Conservation (phyloP, 768 basidiomycete species). For the Mrakia blollopis region DNA sequence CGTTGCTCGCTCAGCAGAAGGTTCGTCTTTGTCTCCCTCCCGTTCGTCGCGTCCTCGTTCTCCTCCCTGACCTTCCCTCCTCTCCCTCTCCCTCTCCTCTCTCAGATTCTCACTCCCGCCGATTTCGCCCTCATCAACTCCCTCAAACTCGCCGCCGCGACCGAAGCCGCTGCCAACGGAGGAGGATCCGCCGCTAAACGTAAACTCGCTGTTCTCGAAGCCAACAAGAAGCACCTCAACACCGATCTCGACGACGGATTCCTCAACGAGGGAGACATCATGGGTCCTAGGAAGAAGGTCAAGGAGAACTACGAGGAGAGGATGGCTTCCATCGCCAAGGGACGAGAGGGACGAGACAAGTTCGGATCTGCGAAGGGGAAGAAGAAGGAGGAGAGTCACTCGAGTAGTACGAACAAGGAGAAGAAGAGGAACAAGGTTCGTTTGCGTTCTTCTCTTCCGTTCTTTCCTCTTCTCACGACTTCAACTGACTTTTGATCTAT, state of each 20-base stretch:
- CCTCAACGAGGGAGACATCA: slow-evolving; percentile 83
- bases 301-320: slow-evolving; percentile 93
- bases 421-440: slow-evolving; percentile 66
- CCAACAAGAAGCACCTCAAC: slow-evolving; percentile 55
- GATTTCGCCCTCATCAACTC: slow-evolving; percentile 91
- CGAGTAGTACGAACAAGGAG: slow-evolving; percentile 85
- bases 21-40: neutral
- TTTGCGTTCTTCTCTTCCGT: neutral
- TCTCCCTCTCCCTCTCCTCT: neutral
- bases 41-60: neutral
- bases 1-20: slow-evolving; percentile 27
- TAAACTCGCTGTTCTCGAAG: slow-evolving; percentile 76
- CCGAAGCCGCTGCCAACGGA: slow-evolving; percentile 61
- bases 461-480: neutral
- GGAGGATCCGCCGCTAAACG: slow-evolving; percentile 74
- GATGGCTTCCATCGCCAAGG: slow-evolving; percentile 83
- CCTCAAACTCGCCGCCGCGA: slow-evolving; percentile 72
- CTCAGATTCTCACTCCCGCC: slow-evolving; percentile 89
- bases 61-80: neutral
- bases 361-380: slow-evolving; percentile 87
- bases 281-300: slow-evolving; percentile 86
- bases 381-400: slow-evolving; percentile 72
- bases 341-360: slow-evolving; percentile 90
- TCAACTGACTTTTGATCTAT: neutral
- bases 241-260: slow-evolving; percentile 56